Evolutionary conservation across 192 early-diverging fungal genomes (phyloP), one percentile per base, ranked within the genome.

Genomic region (Chytriomyces hyalinus): DNA sequence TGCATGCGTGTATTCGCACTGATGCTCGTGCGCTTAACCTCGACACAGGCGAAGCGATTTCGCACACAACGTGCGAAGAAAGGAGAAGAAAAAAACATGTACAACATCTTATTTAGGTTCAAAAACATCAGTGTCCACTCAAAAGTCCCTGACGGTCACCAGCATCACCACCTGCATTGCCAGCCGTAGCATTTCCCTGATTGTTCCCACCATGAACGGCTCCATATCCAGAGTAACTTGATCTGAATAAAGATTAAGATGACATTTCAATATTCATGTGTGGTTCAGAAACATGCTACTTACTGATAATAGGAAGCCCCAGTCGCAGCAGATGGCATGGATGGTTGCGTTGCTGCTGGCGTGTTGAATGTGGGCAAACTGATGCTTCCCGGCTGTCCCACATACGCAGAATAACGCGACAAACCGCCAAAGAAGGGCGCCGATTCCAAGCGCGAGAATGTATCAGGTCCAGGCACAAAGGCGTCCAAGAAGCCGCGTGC

Each of bases 221-320:
- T n/a, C 71, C 71, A 73, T 73, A 73, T 20, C 71, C 71, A 15
- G 53, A 0, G 46, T 63, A 73, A 22, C 71, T 73, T 11, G 24
- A 49, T 73, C 69, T 51, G 10, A 17, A 26, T 0, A 28, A 8
- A 13, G 5, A 9, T 7, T 46, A 48, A 3, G 28, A 24, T 8
- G n/a, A 3, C 20, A 59, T 17, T 9, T 43, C 48, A 71, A 17
- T 3, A 17, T 17, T 57, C 8, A 71, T 9, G 43, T 4, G 4
- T 2, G 0, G 15, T 17, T 8, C 8, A 6, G 22, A 15, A 7
- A 71, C 9, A 4, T 15, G 51, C 15, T 6, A 68, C 67, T 68
- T 44, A 62, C 71, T 73, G 71, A 62, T 73, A 73, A 62, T 73
- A 73, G 6, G 57, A 11, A 36, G 36, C 36, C 36, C 36, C 36